Evolutionary conservation across 768 basidiomycete genomes (phyloP).

Genomic region (Russula brevipes): DNA sequence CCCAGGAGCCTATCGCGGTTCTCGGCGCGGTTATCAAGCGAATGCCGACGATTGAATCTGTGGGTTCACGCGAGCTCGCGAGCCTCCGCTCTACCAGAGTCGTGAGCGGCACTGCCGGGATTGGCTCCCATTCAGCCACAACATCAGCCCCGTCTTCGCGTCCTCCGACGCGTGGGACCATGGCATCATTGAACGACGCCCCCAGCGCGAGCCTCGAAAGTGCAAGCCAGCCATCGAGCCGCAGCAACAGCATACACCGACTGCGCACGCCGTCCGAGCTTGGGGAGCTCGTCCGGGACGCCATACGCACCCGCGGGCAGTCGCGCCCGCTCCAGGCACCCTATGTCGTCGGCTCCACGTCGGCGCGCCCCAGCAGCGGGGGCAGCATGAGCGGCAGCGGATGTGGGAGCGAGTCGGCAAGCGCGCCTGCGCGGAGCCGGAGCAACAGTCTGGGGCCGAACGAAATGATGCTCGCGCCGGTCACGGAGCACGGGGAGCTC

Average conservation of each 20-base stretch:
- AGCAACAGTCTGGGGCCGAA: constrained; percentile 18
- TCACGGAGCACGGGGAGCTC: constrained; percentile 22
- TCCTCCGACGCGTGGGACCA: constrained; percentile 21
- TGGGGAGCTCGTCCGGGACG: constrained; percentile 19
- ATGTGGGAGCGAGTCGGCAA: not conserved
- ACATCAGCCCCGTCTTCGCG: constrained; percentile 16
- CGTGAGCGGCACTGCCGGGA: not conserved
- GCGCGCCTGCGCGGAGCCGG: constrained; percentile 12
- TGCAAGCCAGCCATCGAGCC: constrained; percentile 16
- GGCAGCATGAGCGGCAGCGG: not conserved
- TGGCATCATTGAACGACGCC: constrained; percentile 16
- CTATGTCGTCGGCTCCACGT: not conserved
- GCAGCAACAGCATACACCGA: constrained; percentile 20
- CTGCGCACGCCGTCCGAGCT: constrained; percentile 18
- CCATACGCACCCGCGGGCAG: constrained; percentile 1
- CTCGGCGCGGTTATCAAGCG: constrained; percentile 61
- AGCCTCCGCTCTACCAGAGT: constrained; percentile 26
- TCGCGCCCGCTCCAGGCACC: too few species aligned
- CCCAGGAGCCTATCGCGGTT: constrained; percentile 52
- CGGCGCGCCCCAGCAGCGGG: constrained; percentile 5
- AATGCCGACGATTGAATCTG: constrained; percentile 77
- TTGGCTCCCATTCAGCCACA: not conserved
- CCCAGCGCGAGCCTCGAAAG: constrained; percentile 14
- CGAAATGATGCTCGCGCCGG: constrained; percentile 20
- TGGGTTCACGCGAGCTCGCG: constrained; percentile 58